phyloP scores from a whole-genome alignment of 2,329 filamentous ascomycete genomes.

The Allantophomopsis cytisporea region DNA sequence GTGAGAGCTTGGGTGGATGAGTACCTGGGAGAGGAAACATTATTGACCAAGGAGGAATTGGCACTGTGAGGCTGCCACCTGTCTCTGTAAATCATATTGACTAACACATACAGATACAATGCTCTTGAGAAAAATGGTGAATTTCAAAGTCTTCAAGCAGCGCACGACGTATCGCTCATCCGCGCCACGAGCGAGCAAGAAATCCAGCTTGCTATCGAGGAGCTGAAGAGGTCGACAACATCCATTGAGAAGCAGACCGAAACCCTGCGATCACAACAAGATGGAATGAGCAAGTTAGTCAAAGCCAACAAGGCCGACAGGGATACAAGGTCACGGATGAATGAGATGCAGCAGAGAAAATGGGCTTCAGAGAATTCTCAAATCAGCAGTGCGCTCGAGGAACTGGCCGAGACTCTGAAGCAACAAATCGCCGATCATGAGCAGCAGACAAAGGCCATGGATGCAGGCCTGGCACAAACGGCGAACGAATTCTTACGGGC shows the following conservation, averaged over 20 bases:
- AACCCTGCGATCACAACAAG: conserved; percentile 44
- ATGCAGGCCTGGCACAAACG: conserved; percentile 30
- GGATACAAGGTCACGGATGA: conserved; percentile 20
- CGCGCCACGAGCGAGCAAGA: conserved; percentile 44
- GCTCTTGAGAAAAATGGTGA: conserved; percentile 32
- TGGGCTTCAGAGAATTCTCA: conserved; percentile 26
- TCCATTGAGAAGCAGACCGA: conserved; percentile 51
- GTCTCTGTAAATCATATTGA: not conserved
- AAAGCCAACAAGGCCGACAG: conserved; percentile 24
- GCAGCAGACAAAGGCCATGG: conserved; percentile 32
- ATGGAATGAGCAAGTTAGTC: conserved; percentile 39
- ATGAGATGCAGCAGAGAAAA: conserved; percentile 22
- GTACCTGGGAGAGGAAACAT: conserved; percentile 34
- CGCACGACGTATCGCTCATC: conserved; percentile 30
- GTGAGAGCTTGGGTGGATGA: conserved; percentile 30
- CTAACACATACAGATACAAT: conserved; percentile 28
- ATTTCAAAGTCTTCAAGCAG: conserved; percentile 20
- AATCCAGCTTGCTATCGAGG: conserved; percentile 43
- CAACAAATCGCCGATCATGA: conserved; percentile 33
- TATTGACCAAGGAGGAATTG: conserved; percentile 39
- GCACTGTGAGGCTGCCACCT: conserved; percentile 25
- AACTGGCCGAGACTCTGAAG: conserved; percentile 30
- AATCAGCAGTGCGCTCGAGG: conserved; percentile 30
- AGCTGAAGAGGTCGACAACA: conserved; percentile 50
- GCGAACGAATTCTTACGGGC: conserved; percentile 37